Evolutionary conservation across 2,329 filamentous ascomycete species (phyloP), one percentile per base, ranked within the genome.

Genomic region (Phoma sp.): DNA sequence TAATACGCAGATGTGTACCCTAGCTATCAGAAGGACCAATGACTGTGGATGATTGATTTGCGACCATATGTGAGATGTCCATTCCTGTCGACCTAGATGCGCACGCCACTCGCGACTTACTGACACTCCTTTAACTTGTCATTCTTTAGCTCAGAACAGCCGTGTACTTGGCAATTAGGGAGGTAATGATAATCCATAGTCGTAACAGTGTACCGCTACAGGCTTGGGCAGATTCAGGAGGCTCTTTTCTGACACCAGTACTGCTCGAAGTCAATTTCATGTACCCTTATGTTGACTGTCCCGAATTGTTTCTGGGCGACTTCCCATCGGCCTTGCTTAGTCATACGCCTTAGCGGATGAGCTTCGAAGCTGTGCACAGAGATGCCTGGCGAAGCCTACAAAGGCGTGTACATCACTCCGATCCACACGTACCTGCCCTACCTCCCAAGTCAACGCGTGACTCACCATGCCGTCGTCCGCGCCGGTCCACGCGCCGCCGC

Each of bases 401-500:
- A 31, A 19, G 52, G 46, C 35, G 37, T 37, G 15, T 21, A 25
- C 40, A 27, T 32, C 41, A n/a, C 21, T 3, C 32, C 37, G 13
- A 27, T 19, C 13, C 32, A 1, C 19, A 27, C 36, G 3, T 25
- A 25, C 13, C 21, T 3, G 12, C 8, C 10, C 4, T 6, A 25
- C 13, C 40, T n/a, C 15, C 21, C 8, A 38, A 33, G 2, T 27
- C 43, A 47, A 21, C 10, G 10, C 31, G 32, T 24, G 19, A 41
- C 17, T 41, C 57, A 59, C 13, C 13, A 68, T 67, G 66, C 64
- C 66, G 47, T 58, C 64, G 22, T 57, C 60, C 25, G 43, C 45
- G 7, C 50, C 60, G 15, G 50, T 57, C 5, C 64, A 67, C 19
- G 64, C 61, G 57, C 66, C 68, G 47, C 72, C 72, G 21, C 74